Evolutionary conservation across 2,329 filamentous ascomycete species (phyloP), one percentile per base, ranked within the genome.

Genomic region (Zopfia rhizophila): DNA sequence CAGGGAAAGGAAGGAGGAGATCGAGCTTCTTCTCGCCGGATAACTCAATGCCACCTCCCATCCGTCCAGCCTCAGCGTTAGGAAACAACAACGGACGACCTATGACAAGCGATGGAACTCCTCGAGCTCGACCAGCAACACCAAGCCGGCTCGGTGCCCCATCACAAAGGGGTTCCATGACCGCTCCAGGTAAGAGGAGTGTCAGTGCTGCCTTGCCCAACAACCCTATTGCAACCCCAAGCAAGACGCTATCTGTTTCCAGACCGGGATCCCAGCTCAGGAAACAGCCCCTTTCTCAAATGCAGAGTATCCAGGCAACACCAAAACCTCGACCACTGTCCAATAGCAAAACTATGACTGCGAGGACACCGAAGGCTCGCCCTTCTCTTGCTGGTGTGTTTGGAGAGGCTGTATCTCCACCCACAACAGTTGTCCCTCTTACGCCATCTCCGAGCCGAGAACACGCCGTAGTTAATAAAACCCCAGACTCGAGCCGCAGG

Each of bases 21-120:
- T 90, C 90, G 0, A 85, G 83, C 43, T 91, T 96, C 68, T 94
- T 89, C 65, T 85, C 84, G 36, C 72, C 78, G 2, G 78, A 85
- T n/a, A 81, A 82, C 47, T 77, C 81, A 5, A 82, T 82, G 72
- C 78, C 79, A 13, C 82, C 87, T 4, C 62, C 90, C 69, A 55
- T 88, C 74, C 77, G 87, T 74, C 78, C 87, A 68, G 63, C 85
- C 69, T 73, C 89, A 75, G 74, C 81, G 64, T 57, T 88, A 79
- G 68, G 81, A 63, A 71, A 75, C 16, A 76, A 77, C 21, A 78
- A 77, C 78, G 59, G 76, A 75, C 23, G 83, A 73, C 49, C 78
- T 66, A 56, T 75, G 67, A 56, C 82, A 74, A 51, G 70, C 47
- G 75, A 78, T 48, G 73, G 72, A 13, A 56, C 61, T 4, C 59